Base-by-base conservation (phyloP, 75 land plant genomes). In the Picea glauca region DNA sequence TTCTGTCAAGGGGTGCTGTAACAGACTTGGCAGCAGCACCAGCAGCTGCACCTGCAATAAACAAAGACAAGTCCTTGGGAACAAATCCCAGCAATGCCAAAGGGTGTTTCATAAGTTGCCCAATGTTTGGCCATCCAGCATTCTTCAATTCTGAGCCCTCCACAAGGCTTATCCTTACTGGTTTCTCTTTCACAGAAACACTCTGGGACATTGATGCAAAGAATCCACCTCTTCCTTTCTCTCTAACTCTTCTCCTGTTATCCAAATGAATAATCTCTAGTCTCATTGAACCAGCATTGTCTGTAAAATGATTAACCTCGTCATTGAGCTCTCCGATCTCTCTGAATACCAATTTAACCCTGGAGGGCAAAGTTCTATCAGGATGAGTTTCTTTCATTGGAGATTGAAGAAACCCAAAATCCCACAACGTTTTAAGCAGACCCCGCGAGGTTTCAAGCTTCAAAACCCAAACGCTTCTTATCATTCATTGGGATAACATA, bases 1-100 rank as follows among this genome's bases (percentile, higher is more conserved):
- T 74, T 78, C 98, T 88, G 67, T 96, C 98, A 31, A 96, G 89
- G n/a, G 98, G 98, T 35, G 98, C 98, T 20, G 97, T 96, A 78
- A 93, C 81, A 62, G 89, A 88, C 77, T 94, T 93, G 62, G 98
- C 97, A 21, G 94, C 90, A 57, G 90, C 98, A 14, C 98, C 98
- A 17, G 98, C 91, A 74, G 92, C 58, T 56, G 98, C 98, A 4
- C 98, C 98, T 46, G 98, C 98, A 1, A 83, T 64, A 77, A 96
- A 96, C 50, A 96, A 81, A 31, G 97, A 87, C 79, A 80, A 86
- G 35, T 93, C 89, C 62, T 79, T 88, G 65, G 98, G 98, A n/a
- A 94, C 85, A 57, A 80, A 80, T 63, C 85, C 84, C 65, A 92
- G 58, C 17, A 91, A 15, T 46, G 98, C 97, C 78, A 96, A 43